phyloP scores from a whole-genome alignment of 495 filamentous ascomycete species.

The Penicillium coprophilum region DNA sequence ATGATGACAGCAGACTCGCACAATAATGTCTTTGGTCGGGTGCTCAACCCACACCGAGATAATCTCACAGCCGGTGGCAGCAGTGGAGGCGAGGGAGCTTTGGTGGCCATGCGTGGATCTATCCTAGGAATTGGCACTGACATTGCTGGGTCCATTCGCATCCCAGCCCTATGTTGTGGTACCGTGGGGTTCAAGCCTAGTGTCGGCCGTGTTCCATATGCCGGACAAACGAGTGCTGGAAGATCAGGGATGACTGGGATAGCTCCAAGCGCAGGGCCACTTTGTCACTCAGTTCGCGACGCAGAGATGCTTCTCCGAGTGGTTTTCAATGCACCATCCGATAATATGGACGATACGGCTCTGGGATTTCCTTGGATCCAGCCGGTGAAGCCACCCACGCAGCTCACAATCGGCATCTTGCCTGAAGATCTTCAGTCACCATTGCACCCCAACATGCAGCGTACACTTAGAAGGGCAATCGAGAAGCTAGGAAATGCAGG shows the following conservation, averaged over 20 bases:
- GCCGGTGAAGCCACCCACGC: background rate
- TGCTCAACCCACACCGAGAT: constrained; percentile 38
- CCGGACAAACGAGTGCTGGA: constrained; percentile 21
- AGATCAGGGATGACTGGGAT: constrained; percentile 10
- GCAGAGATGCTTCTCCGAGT: background rate
- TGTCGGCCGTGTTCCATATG: constrained; percentile 48
- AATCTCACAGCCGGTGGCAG: constrained; percentile 49
- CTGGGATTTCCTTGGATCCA: constrained; percentile 30
- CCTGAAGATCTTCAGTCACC: background rate
- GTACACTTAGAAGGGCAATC: background rate
- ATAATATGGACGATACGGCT: background rate
- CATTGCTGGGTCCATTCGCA: constrained; percentile 61
- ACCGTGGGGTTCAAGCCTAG: constrained; percentile 59
- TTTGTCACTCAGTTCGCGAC: constrained; percentile 56
- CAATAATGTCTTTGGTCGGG: constrained; percentile 42
- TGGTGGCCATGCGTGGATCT: constrained; percentile 57
- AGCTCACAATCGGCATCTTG: background rate
- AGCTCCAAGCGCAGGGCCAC: constrained; percentile 44
- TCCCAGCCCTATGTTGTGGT: constrained; percentile 63
- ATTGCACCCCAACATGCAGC: background rate
- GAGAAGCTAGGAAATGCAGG: background rate
- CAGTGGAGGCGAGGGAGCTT: constrained; percentile 63
- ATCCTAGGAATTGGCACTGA: constrained; percentile 65
- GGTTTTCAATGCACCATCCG: background rate
- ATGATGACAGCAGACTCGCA: constrained; percentile 50